Conservation (phyloP, 2,329 filamentous ascomycete species). For the Lachnum nothofagi region DNA sequence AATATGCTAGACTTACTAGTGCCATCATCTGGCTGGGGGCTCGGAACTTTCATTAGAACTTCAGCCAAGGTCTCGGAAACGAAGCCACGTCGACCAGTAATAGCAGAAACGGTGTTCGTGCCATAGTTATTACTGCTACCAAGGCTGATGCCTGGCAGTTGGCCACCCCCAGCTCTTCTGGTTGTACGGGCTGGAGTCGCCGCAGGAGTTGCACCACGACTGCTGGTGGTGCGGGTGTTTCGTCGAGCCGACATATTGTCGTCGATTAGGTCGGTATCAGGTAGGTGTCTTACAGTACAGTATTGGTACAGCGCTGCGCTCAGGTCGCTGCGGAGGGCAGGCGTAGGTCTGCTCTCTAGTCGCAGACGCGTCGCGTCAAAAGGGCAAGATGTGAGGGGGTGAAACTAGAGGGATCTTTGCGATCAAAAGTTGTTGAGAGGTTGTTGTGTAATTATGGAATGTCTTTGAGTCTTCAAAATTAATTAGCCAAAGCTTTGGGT, state of each 20-base stretch:
- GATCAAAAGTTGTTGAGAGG: too few species aligned
- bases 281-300: too few species aligned
- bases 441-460: too few species aligned
- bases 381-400: too few species aligned
- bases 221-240: conserved; percentile 23
- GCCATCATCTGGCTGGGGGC: conserved; percentile 11
- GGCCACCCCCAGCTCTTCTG: conserved; percentile 13
- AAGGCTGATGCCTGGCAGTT: conserved; percentile 20
- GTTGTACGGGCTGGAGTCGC: conserved; percentile 14
- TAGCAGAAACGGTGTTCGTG: conserved; percentile 19
- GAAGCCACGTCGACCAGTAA: conserved; percentile 10
- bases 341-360: too few species aligned
- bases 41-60: conserved; percentile 18
- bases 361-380: too few species aligned
- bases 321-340: too few species aligned
- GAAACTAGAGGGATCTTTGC: too few species aligned
- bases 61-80: conserved; percentile 14
- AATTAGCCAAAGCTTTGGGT: too few species aligned
- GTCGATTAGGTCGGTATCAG: too few species aligned
- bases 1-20: conserved; percentile 1
- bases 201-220: conserved; percentile 18
- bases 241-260: conserved; percentile 27
- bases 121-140: conserved; percentile 28
- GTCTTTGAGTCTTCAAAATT: too few species aligned
- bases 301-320: too few species aligned